These are phyloP conservation scores for Talaromyces verruculosus DNA, from an alignment of 2,329 filamentous ascomycete species.

Conservation along the genomic window DNA sequence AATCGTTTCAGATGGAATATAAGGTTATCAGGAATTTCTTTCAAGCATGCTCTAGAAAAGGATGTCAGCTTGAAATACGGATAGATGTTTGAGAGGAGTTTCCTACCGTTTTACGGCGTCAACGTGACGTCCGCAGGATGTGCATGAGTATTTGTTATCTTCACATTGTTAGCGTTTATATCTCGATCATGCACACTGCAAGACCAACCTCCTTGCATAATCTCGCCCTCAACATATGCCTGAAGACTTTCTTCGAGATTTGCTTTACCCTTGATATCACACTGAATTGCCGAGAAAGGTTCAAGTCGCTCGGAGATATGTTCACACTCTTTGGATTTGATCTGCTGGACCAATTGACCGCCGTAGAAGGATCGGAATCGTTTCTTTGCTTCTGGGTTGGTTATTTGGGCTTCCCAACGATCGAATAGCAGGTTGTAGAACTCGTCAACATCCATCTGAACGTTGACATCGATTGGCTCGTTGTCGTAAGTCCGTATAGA, in stretches of 20 bases:
- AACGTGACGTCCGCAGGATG: conserved; percentile 81
- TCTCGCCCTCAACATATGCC: conserved; percentile 93
- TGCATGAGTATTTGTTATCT: conserved; percentile 98
- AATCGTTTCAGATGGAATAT: conserved; percentile 85
- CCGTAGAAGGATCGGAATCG: conserved; percentile 81
- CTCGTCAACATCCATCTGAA: conserved; percentile 97
- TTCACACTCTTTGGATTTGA: conserved; percentile 89
- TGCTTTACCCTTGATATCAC: conserved; percentile 90
- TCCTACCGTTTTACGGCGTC: conserved; percentile 81
- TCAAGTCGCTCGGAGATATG: conserved; percentile 91
- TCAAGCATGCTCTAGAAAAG: conserved; percentile 72
- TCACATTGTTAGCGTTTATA: conserved; percentile 26
- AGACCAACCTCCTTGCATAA: conserved; percentile 78
- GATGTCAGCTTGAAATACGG: conserved; percentile 21
- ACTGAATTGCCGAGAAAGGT: conserved; percentile 90
- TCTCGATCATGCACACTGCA: background rate
- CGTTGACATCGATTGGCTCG: conserved; percentile 75
- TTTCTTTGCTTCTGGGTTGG: conserved; percentile 65
- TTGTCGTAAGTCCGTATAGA: conserved; percentile 83
- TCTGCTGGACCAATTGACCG: conserved; percentile 87
- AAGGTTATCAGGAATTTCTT: conserved; percentile 87
- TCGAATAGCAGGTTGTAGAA: conserved; percentile 95
- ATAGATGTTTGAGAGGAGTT: background rate
- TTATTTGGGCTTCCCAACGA: conserved; percentile 80
- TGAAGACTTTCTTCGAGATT: conserved; percentile 82